A percentile compares a stretch with the other conserved stretches of the same genome.
Evolutionary conservation across 108 stramenopile genomes (phyloP).

Genomic region (Chaetoceros tenuissimus): DNA sequence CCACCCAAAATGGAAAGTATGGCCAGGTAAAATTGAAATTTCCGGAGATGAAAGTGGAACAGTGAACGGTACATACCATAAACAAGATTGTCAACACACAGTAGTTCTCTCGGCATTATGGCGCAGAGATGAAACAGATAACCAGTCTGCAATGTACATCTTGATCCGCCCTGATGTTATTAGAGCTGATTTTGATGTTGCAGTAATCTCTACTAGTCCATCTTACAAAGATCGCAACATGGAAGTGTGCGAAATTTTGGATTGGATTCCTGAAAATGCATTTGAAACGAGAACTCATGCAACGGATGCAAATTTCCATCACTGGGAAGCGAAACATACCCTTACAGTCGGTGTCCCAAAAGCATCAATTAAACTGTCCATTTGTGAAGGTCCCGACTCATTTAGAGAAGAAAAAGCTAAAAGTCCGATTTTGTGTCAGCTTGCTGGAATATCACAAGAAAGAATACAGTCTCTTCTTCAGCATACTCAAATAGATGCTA

Average conservation of each 20-base stretch:
- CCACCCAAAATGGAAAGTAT: slow-evolving; percentile 47
- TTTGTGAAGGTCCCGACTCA: slow-evolving; percentile 16
- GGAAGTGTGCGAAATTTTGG: slow-evolving; percentile 23
- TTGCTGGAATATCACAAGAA: slow-evolving; percentile 24
- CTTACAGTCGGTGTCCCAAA: slow-evolving; percentile 18
- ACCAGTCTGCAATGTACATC: slow-evolving; percentile 32
- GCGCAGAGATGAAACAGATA: slow-evolving; percentile 18
- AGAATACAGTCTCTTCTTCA: slow-evolving; percentile 25
- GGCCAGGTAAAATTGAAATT: slow-evolving; percentile 40
- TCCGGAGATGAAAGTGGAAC: neutral
- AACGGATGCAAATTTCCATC: slow-evolving; percentile 24
- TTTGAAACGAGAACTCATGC: slow-evolving; percentile 15
- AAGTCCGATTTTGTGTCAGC: slow-evolving; percentile 23
- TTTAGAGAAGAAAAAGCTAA: neutral
- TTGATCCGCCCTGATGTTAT: slow-evolving; percentile 43
- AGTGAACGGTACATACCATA: slow-evolving; percentile 26
- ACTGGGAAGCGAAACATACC: slow-evolving; percentile 18
- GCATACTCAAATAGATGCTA: slow-evolving; percentile 4
- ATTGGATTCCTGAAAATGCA: slow-evolving; percentile 36
- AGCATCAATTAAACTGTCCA: slow-evolving; percentile 3
- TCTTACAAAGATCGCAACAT: slow-evolving; percentile 29
- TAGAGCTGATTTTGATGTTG: slow-evolving; percentile 41
- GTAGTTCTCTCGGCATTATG: slow-evolving; percentile 52
- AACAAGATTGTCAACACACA: slow-evolving; percentile 36
- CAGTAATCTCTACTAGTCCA: slow-evolving; percentile 40